Conservation (phyloP, 2,329 filamentous ascomycete genomes). For the Diplodia seriata region DNA sequence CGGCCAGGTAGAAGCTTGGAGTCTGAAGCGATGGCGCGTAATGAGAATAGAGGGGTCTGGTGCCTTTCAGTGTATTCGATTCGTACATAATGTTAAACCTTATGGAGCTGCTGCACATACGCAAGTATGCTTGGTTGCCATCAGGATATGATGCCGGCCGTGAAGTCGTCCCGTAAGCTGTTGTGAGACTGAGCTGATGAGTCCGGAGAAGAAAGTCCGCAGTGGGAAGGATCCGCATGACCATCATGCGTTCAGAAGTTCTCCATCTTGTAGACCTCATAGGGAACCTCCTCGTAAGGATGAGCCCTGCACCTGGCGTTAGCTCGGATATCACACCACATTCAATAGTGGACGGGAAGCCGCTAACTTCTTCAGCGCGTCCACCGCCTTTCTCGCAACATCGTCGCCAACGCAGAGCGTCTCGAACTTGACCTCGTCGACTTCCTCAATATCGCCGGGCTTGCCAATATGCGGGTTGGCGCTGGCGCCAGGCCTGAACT, state of each 20-base stretch:
- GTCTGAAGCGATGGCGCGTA: not conserved
- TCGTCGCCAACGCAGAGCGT: conserved; percentile 67
- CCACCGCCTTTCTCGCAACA: conserved; percentile 63
- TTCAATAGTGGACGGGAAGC: not conserved
- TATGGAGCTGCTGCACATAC: not conserved
- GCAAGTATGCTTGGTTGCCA: not conserved
- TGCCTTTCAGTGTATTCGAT: not conserved
- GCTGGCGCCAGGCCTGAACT: conserved; percentile 68
- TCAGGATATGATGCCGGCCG: not conserved
- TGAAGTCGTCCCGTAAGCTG: not conserved
- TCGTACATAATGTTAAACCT: not conserved
- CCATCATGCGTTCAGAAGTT: conserved; percentile 44
- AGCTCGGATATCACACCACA: conserved; percentile 27
- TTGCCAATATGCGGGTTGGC: conserved; percentile 70
- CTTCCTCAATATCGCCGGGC: conserved; percentile 63
- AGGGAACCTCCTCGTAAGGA: conserved; percentile 55
- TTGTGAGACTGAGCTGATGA: not conserved
- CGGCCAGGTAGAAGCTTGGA: not conserved
- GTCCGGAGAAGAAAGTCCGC: no score
- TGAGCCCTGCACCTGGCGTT: conserved; percentile 45
- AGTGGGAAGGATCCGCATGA: not conserved
- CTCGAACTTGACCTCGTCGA: conserved; percentile 69
- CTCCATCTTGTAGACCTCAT: conserved; percentile 56
- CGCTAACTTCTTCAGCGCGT: conserved; percentile 69
- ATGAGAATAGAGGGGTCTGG: not conserved